Base-by-base conservation (phyloP, 1,284 basidiomycete species). In the Heterobasidion parviporum region DNA sequence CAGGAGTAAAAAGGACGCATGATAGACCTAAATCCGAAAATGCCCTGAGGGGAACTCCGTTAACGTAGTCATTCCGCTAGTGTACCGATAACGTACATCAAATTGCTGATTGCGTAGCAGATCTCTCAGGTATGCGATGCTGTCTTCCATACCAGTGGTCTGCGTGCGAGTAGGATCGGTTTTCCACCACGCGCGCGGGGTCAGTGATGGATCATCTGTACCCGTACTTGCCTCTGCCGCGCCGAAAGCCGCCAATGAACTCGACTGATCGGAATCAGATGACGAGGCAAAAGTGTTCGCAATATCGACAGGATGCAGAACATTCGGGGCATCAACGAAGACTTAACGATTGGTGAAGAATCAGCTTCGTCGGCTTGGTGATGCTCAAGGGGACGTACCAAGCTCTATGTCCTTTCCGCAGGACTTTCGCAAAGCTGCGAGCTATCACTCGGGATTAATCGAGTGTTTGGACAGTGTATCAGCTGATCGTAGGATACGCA, bases 181-280 rank as follows among this genome's bases (percentile, higher is more conserved):
- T 57, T 74, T 81, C 84, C 85, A 94, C 94, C 94, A 95, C 1
- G 80, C 92, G 58, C 92, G 78, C 9, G 91, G 85, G 1, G 77
- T 82, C 36, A 85, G 75, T 35, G 83, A 75, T 3, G 85, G 82
- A 62, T 87, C 81, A 14, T 74, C 73, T 14, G 67, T 61, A 26
- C 78, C 73, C 10, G 74, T 67, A 0, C 75, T 68, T 1, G 78
- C 75, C 59, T 82, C 87, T 32, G 76, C 70, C 2, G 85, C 79
- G 47, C 79, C 83, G 50, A 83, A 75, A 35, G 79, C 76, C 54
- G 74, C 74, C 5, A 79, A 64, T 2, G 70, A 70, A n/a, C 59
- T 60, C 4, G 61, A 59, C 1, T 56, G 48, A 3, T 65, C 53
- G 38, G 62, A 45, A 26, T 65, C 41, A 32, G 60, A 65, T 34